Base-by-base conservation (phyloP, 2,329 filamentous ascomycete species). In the Coniochaeta hoffmannii region DNA sequence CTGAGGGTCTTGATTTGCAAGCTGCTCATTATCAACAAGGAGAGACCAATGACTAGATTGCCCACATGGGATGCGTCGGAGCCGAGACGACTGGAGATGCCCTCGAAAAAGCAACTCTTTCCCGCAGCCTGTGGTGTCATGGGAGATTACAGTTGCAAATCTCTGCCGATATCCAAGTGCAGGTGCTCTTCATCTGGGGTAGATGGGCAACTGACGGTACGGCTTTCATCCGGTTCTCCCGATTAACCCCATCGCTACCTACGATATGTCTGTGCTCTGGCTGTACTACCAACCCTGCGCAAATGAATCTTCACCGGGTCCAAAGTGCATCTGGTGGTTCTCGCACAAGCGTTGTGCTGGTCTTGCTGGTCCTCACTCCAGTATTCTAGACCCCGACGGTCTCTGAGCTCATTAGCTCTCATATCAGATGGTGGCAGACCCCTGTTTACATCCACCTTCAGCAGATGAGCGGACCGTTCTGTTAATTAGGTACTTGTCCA, bases 61-160 rank as follows among this genome's bases (percentile, higher is more conserved):
- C 24, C 38, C 19, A 46, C 24, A 19, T 26, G 10, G 19, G 24
- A 46, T 22, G 26, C 41, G 11, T 22, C 41, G 41, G 19, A 14
- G 41, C 41, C 41, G 41, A 46, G 41, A 46, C 41, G 26, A 19
- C 12, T 31, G 41, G 35, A 22, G 38, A 34, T 65, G 50, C n/a
- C 51, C 50, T 60, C 59, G 56, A 57, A 56, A 61, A n/a, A 60
- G 55, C 64, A 64, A 65, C 8, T 28, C 22, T 28, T 5, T 22
- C 14, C 34, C 49, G 49, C 19, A 3, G 49, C 30, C 22, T 7
- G 8, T 53, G 31, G 50, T 53, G 31, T 19, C 49, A 35, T 34
- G 50, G 32, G 35, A 53, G 50, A 53, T 53, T 53, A 22, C 50
- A n/a, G n/a, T n/a, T n/a, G n/a, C n/a, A n/a, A 52, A 28, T 46